Conservation (phyloP, 2,329 filamentous ascomycete species). For the Sporothrix curviconia region DNA sequence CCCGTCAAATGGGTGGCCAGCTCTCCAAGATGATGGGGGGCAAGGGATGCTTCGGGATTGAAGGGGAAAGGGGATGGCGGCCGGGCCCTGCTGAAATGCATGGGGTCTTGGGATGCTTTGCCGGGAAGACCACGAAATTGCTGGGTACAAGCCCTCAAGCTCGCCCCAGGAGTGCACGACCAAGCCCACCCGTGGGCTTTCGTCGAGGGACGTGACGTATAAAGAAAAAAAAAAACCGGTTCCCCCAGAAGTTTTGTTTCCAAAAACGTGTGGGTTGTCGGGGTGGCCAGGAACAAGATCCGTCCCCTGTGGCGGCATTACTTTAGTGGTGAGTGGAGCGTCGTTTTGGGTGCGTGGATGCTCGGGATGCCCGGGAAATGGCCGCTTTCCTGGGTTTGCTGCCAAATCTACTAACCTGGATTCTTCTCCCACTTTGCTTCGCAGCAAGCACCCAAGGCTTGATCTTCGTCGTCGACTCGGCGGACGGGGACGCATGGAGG, state of each 20-base stretch:
- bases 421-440: no score
- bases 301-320: conserved; percentile 96
- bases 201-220: conserved; percentile 96
- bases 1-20: conserved; percentile 74
- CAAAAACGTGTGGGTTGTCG: conserved; percentile 99
- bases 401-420: neutral
- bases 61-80: no score
- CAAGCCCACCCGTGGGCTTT: conserved; percentile 96
- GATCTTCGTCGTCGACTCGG: conserved; percentile 97
- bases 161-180: conserved; percentile 97
- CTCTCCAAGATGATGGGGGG: conserved; percentile 96
- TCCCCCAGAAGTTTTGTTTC: no score
- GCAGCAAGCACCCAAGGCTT: conserved; percentile 83
- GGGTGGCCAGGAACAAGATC: conserved; percentile 99
- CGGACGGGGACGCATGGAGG: conserved; percentile 83
- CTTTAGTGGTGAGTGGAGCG: conserved; percentile 62
- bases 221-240: no score
- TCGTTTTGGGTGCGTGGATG: neutral
- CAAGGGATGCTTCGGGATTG: conserved; percentile 97
- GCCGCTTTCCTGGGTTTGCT: no score
- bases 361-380: no score
- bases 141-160: conserved; percentile 99
- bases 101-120: conserved; percentile 99
- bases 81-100: no score
- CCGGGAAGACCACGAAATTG: conserved; percentile 96